Evolutionary conservation across 1,284 basidiomycete genomes (phyloP), one percentile per base, ranked within the genome.

Genomic region (Ustilago lituana): DNA sequence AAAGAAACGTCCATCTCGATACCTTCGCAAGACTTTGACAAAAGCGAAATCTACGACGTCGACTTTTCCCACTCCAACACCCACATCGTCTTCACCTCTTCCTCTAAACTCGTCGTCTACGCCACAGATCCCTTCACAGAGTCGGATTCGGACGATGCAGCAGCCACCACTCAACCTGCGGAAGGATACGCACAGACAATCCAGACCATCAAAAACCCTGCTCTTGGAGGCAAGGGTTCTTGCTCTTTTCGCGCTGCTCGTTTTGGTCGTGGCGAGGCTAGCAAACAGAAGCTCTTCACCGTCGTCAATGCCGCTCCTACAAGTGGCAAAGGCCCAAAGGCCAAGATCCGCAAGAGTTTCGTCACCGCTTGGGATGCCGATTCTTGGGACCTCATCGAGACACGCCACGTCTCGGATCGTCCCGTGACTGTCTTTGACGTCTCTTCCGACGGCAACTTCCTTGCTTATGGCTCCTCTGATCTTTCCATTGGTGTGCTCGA

Each of bases 381-480:
- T 14, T 61, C 71, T 4, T 80, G 79, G 78, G 64, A 71, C 12
- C 43, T 80, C 22, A 58, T 71, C 20, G 53, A 69, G 29, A 74
- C 76, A 15, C 63, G 79, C 17, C 61, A 74, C 45, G 73, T 81
- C 29, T 69, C 76, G 11, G 74, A 76, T 35, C 73, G 75, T 32
- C 80, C 80, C 10, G 77, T 75, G 11, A 81, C 80, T 7, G 74
- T 67, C 10, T 67, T 80, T 32, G 60, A 64, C 14, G 63, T 77
- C 17, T 76, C 74, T 7, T 83, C 87, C 35, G 88, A 94, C 77
- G 95, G 96, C 0, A 88, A 86, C 55, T 85, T 92, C 37, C 83
- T 98, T 6, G 93, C 91, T 0, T 93, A 89, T 76, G 94, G 94
- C 5, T 89, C 89, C 6, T 94, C 94, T 10, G 93, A 98, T 82